Evolutionary conservation across 495 filamentous ascomycete species (phyloP).

Genomic region (Eremomyces bilateralis): DNA sequence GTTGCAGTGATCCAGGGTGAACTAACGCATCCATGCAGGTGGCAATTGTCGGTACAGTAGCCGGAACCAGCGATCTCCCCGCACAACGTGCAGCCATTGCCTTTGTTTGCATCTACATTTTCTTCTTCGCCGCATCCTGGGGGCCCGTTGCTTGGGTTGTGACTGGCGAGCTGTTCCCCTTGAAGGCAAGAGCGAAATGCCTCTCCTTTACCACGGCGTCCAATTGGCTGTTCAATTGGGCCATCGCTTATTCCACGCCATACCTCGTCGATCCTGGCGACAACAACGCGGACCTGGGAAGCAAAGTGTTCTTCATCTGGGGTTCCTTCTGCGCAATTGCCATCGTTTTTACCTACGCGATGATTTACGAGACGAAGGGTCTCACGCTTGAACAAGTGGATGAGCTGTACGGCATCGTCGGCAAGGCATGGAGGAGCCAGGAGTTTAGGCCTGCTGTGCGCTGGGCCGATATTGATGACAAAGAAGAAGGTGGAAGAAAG

Average conservation of each 20-base stretch:
- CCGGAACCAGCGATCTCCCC: conserved; percentile 19
- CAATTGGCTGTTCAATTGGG: conserved; percentile 24
- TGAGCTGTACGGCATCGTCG: conserved; percentile 19
- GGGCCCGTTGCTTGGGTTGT: conserved; percentile 32
- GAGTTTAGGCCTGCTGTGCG: conserved; percentile 10
- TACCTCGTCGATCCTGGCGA: conserved; percentile 19
- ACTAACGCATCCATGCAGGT: conserved; percentile 21
- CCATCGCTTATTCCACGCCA: conserved; percentile 21
- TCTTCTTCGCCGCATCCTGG: conserved; percentile 65
- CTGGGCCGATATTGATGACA: conserved; percentile 11
- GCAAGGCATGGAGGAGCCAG: conserved; percentile 16
- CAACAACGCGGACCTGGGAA: conserved; percentile 18
- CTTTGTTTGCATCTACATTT: conserved; percentile 69
- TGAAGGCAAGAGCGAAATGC: conserved; percentile 21
- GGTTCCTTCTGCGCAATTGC: conserved; percentile 17
- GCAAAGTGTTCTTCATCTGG: conserved; percentile 23
- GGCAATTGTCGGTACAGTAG: conserved; percentile 35
- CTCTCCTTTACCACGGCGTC: conserved; percentile 19
- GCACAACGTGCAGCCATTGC: conserved; percentile 36
- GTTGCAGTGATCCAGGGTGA: conserved; percentile 16
- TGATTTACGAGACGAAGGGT: conserved; percentile 23
- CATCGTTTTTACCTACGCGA: conserved; percentile 19
- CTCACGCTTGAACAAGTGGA: conserved; percentile 20
- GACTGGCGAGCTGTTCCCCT: conserved; percentile 20
- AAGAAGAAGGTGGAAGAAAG: conserved; percentile 1